Evolutionary conservation across 148 eudicot genomes (phyloP).

Genomic region (Camellia japonica): DNA sequence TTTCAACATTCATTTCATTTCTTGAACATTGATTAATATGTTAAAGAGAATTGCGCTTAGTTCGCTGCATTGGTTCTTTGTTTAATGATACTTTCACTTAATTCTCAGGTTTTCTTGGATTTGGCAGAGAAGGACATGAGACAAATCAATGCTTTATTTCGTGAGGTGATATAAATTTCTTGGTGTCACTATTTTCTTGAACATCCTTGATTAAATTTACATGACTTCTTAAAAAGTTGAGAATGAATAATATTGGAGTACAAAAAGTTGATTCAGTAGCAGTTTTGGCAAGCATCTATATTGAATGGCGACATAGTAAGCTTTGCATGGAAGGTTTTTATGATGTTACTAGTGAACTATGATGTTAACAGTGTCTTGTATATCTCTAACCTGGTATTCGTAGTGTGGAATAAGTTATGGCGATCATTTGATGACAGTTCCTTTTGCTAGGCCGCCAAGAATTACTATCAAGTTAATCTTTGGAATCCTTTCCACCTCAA

Average conservation of each 20-base stretch:
- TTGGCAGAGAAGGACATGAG: conserved; percentile 79
- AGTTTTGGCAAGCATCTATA: neutral
- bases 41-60: neutral
- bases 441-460: neutral
- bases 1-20: neutral
- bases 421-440: neutral
- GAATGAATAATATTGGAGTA: neutral
- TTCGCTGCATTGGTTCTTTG: neutral
- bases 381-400: neutral
- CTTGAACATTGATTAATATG: neutral
- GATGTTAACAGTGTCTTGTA: neutral
- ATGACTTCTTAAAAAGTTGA: neutral
- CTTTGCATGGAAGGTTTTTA: neutral
- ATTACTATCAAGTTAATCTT: neutral
- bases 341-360: neutral
- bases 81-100: conserved; percentile 6
- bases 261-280: neutral
- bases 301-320: neutral
- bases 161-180: conserved; percentile 61
- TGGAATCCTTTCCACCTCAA: conserved; percentile 1
- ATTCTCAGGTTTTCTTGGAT: conserved; percentile 79
- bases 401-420: neutral
- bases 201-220: neutral
- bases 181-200: neutral
- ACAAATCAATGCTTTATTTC: conserved; percentile 77